These are phyloP conservation scores for Orbilia quercus DNA, from an alignment of 2,329 filamentous ascomycete species.

Conservation along the genomic window DNA sequence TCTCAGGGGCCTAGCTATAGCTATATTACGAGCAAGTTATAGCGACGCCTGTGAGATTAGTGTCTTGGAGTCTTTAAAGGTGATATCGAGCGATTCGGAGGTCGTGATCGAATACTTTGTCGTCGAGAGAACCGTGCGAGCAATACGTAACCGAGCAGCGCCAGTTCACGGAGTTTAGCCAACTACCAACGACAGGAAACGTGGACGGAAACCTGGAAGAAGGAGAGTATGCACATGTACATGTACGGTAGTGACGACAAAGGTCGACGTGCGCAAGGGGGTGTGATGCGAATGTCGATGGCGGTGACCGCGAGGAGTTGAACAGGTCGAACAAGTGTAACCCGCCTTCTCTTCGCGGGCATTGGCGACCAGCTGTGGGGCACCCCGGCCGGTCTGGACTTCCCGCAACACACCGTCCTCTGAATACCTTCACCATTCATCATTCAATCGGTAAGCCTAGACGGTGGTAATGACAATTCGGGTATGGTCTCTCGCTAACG, in stretches of 20 bases:
- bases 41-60: neutral
- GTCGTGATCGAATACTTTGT: neutral
- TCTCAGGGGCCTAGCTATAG: conserved; percentile 6
- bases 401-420: neutral
- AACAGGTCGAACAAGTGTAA: conserved; percentile 1
- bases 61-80: neutral
- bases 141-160: conserved; percentile 10
- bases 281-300: neutral
- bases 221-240: neutral
- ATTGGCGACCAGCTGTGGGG: conserved; percentile 22
- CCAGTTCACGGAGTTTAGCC: conserved; percentile 34
- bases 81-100: neutral
- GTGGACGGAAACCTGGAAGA: neutral
- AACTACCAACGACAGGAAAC: conserved; percentile 15
- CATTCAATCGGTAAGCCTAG: neutral
- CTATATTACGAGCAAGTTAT: conserved; percentile 2
- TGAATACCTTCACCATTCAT: neutral
- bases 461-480: neutral
- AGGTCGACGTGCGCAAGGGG: neutral
- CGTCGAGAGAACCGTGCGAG: neutral
- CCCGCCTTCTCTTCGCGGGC: conserved; percentile 7
- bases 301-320: conserved; percentile 17
- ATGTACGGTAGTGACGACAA: neutral
- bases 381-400: neutral
- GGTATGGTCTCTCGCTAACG: neutral